Evolutionary conservation across 2,329 filamentous ascomycete species (phyloP).

Genomic region (Sordariomycetes sp.): DNA sequence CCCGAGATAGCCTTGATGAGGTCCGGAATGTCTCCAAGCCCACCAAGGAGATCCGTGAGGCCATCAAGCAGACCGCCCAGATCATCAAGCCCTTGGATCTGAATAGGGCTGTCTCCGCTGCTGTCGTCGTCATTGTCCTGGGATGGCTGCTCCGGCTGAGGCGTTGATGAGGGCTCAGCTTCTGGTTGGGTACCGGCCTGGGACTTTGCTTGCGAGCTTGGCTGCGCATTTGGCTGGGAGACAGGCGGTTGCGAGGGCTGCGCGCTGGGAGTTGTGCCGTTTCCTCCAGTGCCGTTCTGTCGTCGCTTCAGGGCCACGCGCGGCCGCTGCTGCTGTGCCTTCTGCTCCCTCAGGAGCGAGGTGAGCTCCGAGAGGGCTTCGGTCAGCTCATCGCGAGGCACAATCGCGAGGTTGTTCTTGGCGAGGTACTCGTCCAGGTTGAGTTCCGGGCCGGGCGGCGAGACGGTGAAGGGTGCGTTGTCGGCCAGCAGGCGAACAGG

Average conservation of each 20-base stretch:
- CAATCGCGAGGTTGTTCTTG: slow-evolving; percentile 33
- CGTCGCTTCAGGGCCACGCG: not conserved
- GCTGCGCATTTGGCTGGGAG: no score
- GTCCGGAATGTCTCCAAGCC: slow-evolving; percentile 2
- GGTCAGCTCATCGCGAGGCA: slow-evolving; percentile 35
- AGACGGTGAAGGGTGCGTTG: no score
- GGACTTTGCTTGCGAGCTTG: not conserved
- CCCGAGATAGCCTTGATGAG: slow-evolving; percentile 14
- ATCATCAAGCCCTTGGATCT: slow-evolving; percentile 10
- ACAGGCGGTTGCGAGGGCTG: no score
- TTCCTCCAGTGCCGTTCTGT: no score
- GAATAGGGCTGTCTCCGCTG: not conserved
- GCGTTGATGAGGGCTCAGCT: not conserved
- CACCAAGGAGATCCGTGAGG: slow-evolving; percentile 11
- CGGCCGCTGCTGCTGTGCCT: slow-evolving; percentile 2
- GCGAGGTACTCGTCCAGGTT: slow-evolving; percentile 29
- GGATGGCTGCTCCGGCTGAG: not conserved
- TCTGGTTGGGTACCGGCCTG: not conserved
- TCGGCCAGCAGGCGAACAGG: not conserved
- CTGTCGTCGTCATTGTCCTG: not conserved
- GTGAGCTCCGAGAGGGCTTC: slow-evolving; percentile 33
- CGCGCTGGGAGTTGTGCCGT: no score
- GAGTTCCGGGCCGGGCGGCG: not conserved
- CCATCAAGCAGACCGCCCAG: slow-evolving; percentile 12
- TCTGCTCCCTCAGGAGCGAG: slow-evolving; percentile 23